Conservation (phyloP, 2,329 filamentous ascomycete species). For the Helminthosporium solani region DNA sequence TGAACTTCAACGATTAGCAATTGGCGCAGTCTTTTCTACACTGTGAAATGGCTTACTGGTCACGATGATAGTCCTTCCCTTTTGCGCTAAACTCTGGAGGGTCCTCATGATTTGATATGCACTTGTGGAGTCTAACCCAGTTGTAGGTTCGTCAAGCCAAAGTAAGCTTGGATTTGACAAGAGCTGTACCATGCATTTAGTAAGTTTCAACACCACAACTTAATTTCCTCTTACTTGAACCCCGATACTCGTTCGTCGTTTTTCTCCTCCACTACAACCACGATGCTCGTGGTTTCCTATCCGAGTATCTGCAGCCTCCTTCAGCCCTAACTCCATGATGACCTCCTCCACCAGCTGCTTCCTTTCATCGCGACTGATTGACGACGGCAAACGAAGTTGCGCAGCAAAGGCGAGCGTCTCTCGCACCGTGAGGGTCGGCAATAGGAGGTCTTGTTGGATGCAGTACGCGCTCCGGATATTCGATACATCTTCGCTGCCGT, state of each 20-base stretch:
- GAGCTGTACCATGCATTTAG: constrained; percentile 41
- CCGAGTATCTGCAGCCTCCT: constrained; percentile 73
- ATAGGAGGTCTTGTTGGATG: constrained; percentile 73
- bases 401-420: constrained; percentile 75
- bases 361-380: constrained; percentile 60
- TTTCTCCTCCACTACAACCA: constrained; percentile 77
- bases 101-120: constrained; percentile 73
- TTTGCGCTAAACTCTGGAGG: constrained; percentile 65
- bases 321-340: constrained; percentile 71
- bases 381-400: constrained; percentile 66
- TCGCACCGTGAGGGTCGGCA: constrained; percentile 72
- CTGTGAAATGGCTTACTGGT: constrained; percentile 48
- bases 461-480: constrained; percentile 67
- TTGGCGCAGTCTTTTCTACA: neutral
- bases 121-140: constrained; percentile 73
- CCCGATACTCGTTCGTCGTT: constrained; percentile 72
- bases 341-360: constrained; percentile 70
- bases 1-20: constrained; percentile 52
- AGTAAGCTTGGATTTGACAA: constrained; percentile 76
- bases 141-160: constrained; percentile 78
- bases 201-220: neutral
- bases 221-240: constrained; percentile 55
- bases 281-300: constrained; percentile 71
- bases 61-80: constrained; percentile 69
- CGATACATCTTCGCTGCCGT: constrained; percentile 52